Evolutionary conservation across 371 early-diverging fungal genomes (phyloP).

Genomic region (Syncephalastrum racemosum): DNA sequence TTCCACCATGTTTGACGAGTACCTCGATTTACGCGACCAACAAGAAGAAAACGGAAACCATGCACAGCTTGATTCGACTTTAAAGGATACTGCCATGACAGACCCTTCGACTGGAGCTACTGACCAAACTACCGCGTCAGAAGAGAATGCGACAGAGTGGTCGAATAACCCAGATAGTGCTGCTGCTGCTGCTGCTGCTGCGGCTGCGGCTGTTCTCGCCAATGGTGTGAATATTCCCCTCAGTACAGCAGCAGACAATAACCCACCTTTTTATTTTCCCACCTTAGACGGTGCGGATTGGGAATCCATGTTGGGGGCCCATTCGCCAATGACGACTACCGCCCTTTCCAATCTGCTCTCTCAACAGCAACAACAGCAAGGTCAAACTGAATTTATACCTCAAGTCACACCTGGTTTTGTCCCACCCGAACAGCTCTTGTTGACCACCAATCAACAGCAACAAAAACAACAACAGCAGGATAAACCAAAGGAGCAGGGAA

Average conservation of each 20-base stretch:
- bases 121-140: no score
- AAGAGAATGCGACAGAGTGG: no score
- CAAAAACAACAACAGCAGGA: constrained; percentile 1
- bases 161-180: constrained; percentile 3
- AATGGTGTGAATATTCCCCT: neutral
- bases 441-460: constrained; percentile 5
- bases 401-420: neutral
- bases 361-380: constrained; percentile 8
- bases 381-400: neutral
- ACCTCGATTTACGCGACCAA: constrained; percentile 25
- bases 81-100: no score
- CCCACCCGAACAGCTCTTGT: constrained; percentile 4
- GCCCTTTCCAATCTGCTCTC: constrained; percentile 5
- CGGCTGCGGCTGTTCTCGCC: constrained; percentile 3
- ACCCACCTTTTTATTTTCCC: constrained; percentile 17
- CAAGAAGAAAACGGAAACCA: constrained; percentile 11
- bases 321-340: constrained; percentile 6
- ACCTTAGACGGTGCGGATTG: constrained; percentile 12
- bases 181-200: constrained; percentile 9
- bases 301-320: constrained; percentile 10
- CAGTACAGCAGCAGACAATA: constrained; percentile 5
- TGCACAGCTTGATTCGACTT: no score
- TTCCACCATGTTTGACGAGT: constrained; percentile 18
- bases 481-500: neutral
- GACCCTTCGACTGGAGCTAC: no score